A percentile compares a stretch with the other conserved stretches of the same genome.
These are phyloP conservation scores for Piedraia hortae DNA, from an alignment of 2,329 filamentous ascomycete genomes.

Conservation along the genomic window DNA sequence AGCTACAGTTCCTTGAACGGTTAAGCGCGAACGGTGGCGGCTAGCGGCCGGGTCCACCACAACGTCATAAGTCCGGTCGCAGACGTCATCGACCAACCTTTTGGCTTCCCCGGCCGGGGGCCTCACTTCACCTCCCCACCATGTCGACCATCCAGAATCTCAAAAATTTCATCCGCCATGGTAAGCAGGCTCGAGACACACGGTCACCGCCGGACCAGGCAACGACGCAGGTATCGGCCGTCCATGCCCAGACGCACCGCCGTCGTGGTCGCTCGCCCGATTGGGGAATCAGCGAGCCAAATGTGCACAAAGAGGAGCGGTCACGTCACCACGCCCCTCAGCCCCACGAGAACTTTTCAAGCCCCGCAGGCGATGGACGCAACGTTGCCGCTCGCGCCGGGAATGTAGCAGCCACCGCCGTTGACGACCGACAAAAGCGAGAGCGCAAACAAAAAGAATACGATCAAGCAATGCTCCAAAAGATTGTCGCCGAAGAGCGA, in stretches of 20 bases:
- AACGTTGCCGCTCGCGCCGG: slow-evolving; percentile 43
- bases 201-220: slow-evolving; percentile 30
- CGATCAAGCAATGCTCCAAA: slow-evolving; percentile 44
- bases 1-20: no score
- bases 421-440: slow-evolving; percentile 32
- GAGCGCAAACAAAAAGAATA: slow-evolving; percentile 19
- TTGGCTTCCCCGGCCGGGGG: no score
- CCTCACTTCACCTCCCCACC: slow-evolving; percentile 4
- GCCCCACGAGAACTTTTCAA: slow-evolving; percentile 29
- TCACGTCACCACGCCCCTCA: slow-evolving; percentile 18
- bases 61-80: no score
- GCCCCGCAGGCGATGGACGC: slow-evolving; percentile 28
- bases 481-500: slow-evolving; percentile 76
- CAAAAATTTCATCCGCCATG: slow-evolving; percentile 95
- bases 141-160: slow-evolving; percentile 72
- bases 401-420: slow-evolving; percentile 34
- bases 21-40: no score
- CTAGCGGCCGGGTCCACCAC: no score
- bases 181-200: slow-evolving; percentile 64
- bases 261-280: slow-evolving; percentile 17
- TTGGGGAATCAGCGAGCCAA: slow-evolving; percentile 29
- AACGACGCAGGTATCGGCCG: slow-evolving; percentile 33
- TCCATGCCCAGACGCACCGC: slow-evolving; percentile 35
- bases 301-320: slow-evolving; percentile 28
- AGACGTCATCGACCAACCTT: no score